A percentile compares a stretch with the other conserved stretches of the same genome.
Conservation (phyloP, 2,329 filamentous ascomycete genomes). For the Talaromyces rugulosus region DNA sequence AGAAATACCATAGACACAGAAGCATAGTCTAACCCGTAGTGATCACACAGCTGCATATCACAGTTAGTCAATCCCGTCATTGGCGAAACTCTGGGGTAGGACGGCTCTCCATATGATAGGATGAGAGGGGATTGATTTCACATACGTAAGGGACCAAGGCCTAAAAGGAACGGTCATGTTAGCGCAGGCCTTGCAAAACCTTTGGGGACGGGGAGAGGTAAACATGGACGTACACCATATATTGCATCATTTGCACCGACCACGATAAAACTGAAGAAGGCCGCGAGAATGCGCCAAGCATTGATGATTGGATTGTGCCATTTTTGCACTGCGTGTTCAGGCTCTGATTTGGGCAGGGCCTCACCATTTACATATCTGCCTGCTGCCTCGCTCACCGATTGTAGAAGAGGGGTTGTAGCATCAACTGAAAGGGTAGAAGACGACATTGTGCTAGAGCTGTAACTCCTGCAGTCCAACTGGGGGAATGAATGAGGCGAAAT, state of each 20-base stretch:
- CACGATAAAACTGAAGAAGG: conserved; percentile 53
- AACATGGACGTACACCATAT: conserved; percentile 44
- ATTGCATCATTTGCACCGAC: conserved; percentile 54
- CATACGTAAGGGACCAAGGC: conserved; percentile 47
- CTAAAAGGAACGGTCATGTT: conserved; percentile 20
- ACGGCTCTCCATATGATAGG: not conserved
- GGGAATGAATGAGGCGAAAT: not conserved
- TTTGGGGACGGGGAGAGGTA: conserved; percentile 1
- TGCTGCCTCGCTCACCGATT: not conserved
- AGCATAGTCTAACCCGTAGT: not conserved
- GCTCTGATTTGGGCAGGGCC: not conserved
- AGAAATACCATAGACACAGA: conserved; percentile 41
- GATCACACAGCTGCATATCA: not conserved
- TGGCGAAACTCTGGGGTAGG: not conserved
- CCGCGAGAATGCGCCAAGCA: conserved; percentile 19
- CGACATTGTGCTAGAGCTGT: not conserved
- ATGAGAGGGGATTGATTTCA: not conserved
- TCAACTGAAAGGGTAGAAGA: not conserved
- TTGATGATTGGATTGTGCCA: conserved; percentile 17
- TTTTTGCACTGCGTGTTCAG: conserved; percentile 13
- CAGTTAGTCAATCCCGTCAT: not conserved
- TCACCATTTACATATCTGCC: not conserved
- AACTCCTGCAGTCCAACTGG: not conserved
- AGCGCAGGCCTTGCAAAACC: conserved; percentile 4
- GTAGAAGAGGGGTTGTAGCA: not conserved